Evolutionary conservation across 108 stramenopile genomes (phyloP).

Genomic region (Fragilariopsis cylindrus): DNA sequence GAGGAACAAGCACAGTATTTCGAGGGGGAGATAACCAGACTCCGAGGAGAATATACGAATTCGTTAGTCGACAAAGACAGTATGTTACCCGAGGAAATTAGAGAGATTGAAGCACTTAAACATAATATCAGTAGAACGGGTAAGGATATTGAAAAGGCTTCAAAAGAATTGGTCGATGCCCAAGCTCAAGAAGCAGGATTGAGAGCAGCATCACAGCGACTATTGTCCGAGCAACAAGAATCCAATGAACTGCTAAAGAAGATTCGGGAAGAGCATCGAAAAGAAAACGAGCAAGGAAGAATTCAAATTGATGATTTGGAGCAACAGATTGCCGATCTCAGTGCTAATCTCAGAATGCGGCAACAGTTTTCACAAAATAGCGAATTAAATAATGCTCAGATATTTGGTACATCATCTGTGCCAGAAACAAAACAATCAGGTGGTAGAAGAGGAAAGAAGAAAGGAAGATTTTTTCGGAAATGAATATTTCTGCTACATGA

Average conservation of each 20-base stretch:
- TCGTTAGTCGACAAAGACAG: slow-evolving; percentile 41
- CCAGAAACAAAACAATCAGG: slow-evolving; percentile 28
- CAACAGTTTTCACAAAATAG: slow-evolving; percentile 66
- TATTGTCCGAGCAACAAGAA: slow-evolving; percentile 72
- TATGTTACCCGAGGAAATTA: slow-evolving; percentile 56
- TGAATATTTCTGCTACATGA: slow-evolving; percentile 15
- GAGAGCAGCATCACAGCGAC: slow-evolving; percentile 55
- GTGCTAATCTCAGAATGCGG: slow-evolving; percentile 70
- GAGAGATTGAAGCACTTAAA: slow-evolving; percentile 55
- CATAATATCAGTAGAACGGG: slow-evolving; percentile 47
- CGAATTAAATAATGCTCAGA: slow-evolving; percentile 73
- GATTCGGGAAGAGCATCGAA: slow-evolving; percentile 58
- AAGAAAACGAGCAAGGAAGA: slow-evolving; percentile 48
- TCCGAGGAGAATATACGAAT: slow-evolving; percentile 65
- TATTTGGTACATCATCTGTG: slow-evolving; percentile 63
- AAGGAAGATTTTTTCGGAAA: slow-evolving; percentile 41
- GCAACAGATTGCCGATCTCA: slow-evolving; percentile 80
- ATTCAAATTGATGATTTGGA: slow-evolving; percentile 72
- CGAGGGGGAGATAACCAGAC: slow-evolving; percentile 75
- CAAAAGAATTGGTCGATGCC: slow-evolving; percentile 52
- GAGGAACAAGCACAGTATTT: slow-evolving; percentile 89
- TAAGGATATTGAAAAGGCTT: slow-evolving; percentile 44
- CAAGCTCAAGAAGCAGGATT: slow-evolving; percentile 73
- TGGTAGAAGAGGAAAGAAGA: slow-evolving; percentile 43
- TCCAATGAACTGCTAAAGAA: slow-evolving; percentile 69